phyloP scores from a whole-genome alignment of 176 grass and related monocot species.

The Neostapfia colusana region DNA sequence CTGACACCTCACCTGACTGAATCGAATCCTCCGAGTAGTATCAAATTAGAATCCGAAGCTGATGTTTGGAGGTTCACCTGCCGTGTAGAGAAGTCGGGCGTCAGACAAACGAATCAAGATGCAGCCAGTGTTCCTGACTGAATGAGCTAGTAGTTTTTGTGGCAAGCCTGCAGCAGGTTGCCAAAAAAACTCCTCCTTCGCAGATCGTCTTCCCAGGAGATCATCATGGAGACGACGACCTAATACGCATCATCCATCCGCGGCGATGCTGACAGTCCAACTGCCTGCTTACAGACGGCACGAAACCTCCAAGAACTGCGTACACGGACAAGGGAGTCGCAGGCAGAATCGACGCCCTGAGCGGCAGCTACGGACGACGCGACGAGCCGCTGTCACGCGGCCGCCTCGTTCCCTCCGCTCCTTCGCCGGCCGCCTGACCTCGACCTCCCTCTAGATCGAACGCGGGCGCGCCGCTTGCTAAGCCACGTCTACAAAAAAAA shows the following conservation, averaged over 20 bases:
- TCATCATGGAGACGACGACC: not conserved
- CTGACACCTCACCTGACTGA: slow-evolving; percentile 11
- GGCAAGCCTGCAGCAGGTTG: not conserved
- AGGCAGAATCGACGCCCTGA: not conserved
- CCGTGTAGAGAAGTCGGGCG: not conserved
- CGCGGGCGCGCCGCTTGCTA: not conserved
- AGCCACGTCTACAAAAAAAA: slow-evolving; percentile 31
- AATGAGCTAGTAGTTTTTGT: not conserved
- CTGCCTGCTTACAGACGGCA: not conserved
- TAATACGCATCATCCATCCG: not conserved
- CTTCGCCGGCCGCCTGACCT: not conserved
- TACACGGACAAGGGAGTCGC: slow-evolving; percentile 1
- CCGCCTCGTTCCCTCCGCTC: slow-evolving; percentile 1
- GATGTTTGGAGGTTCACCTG: not conserved
- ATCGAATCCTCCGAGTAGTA: not conserved
- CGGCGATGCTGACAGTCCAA: not conserved
- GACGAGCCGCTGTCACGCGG: not conserved
- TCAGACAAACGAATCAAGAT: not conserved
- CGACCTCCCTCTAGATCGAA: not conserved
- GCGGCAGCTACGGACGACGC: not conserved
- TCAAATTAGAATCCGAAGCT: not conserved
- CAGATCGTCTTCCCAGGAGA: not conserved
- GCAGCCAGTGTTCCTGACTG: too few species aligned
- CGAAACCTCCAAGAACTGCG: not conserved
- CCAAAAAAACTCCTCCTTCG: not conserved